Conservation (phyloP, 495 filamentous ascomycete genomes). For the Rusavskia elegans region DNA sequence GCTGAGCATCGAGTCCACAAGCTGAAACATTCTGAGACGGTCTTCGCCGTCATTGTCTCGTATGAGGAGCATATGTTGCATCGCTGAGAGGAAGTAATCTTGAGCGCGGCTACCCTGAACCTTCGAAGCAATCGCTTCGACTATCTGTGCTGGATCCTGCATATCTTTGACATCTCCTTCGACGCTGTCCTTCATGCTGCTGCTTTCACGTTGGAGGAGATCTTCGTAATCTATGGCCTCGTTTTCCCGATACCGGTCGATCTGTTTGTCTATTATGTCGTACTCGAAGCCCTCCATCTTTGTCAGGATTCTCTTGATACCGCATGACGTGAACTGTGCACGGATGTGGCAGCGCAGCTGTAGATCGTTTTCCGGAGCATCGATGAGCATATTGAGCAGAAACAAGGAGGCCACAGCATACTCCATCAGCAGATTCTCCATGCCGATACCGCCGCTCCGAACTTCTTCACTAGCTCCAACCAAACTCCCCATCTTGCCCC, state of each 20-base stretch:
- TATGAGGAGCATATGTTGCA: conserved; percentile 91
- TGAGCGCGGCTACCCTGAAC: conserved; percentile 69
- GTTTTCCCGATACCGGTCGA: conserved; percentile 83
- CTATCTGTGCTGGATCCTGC: conserved; percentile 83
- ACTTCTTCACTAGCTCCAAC: conserved; percentile 96
- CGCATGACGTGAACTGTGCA: conserved; percentile 90
- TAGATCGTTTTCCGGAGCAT: conserved; percentile 75
- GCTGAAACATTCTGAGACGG: conserved; percentile 87
- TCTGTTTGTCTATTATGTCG: conserved; percentile 95
- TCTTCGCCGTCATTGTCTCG: conserved; percentile 89
- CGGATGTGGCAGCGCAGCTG: conserved; percentile 86
- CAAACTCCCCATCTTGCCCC: conserved; percentile 95
- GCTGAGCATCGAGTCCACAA: conserved; percentile 94
- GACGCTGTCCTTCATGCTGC: conserved; percentile 74
- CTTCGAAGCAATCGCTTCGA: conserved; percentile 81
- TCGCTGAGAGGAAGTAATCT: conserved; percentile 88
- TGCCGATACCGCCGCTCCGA: conserved; percentile 90
- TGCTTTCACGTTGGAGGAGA: conserved; percentile 78
- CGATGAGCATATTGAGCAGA: conserved; percentile 91
- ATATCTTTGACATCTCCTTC: conserved; percentile 90
- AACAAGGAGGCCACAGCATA: conserved; percentile 93
- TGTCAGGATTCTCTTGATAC: conserved; percentile 79
- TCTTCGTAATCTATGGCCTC: conserved; percentile 98
- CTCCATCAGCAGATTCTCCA: conserved; percentile 99
- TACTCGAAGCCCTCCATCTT: conserved; percentile 99